Percentiles rank a stretch among this genome's conserved stretches.
phyloP scores from a whole-genome alignment of 1,284 basidiomycete genomes.

The Peniophora sp. region DNA sequence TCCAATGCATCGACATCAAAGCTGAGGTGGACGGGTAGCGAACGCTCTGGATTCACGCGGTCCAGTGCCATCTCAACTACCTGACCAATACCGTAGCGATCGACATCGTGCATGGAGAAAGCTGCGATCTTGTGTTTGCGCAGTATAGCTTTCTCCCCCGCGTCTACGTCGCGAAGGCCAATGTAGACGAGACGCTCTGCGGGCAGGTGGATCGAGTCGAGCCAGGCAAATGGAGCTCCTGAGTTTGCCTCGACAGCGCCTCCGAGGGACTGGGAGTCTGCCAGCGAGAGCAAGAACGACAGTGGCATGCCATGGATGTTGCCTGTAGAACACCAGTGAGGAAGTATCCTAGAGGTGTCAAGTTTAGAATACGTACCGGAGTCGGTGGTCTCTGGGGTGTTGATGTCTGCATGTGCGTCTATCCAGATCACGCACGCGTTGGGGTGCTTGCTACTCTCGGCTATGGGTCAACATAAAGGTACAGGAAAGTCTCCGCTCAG shows the following conservation, averaged over 20 bases:
- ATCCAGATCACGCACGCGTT: conserved; percentile 89
- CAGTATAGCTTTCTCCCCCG: conserved; percentile 84
- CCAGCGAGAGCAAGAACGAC: conserved; percentile 65
- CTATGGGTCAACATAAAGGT: conserved; percentile 4
- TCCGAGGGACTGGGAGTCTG: conserved; percentile 37
- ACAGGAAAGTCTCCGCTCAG: neutral
- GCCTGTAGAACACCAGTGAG: conserved; percentile 36
- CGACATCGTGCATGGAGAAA: conserved; percentile 98
- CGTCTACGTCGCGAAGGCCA: conserved; percentile 91
- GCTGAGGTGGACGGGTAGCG: conserved; percentile 87
- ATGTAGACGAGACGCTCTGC: conserved; percentile 81
- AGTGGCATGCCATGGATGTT: conserved; percentile 99
- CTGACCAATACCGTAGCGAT: conserved; percentile 92
- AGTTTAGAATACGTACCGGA: conserved; percentile 44
- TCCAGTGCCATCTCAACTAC: conserved; percentile 96
- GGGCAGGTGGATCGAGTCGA: conserved; percentile 66
- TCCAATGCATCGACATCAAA: conserved; percentile 97
- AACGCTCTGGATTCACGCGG: conserved; percentile 80
- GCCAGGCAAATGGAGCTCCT: conserved; percentile 60
- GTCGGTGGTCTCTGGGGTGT: conserved; percentile 80
- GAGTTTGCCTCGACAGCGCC: conserved; percentile 38
- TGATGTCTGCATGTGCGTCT: conserved; percentile 93
- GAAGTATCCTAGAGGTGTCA: neutral
- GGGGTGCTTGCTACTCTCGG: conserved; percentile 46
- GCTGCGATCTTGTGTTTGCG: conserved; percentile 86